Evolutionary conservation across 1,139 yeast species (phyloP), one percentile per base, ranked within the genome.

Genomic region (Pichia sp.): DNA sequence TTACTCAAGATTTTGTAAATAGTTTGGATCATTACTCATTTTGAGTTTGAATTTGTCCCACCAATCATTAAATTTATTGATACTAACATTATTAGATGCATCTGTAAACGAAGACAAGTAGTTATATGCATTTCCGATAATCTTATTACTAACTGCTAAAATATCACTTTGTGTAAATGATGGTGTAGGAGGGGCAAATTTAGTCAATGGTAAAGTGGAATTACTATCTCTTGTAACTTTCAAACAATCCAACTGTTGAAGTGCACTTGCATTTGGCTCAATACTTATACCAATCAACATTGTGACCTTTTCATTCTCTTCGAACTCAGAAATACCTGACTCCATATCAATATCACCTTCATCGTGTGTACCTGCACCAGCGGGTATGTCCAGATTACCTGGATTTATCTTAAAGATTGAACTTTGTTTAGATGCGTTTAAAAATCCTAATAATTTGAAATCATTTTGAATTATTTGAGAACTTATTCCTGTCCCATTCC

Each of bases 31-130:
- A 54, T 82, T 82, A 18, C 79, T 74, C 49, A 92, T 62, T 60
- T 85, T 82, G 15, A 77, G 68, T 64, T 78, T 85, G 68, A 92
- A 94, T 67, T 89, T 92, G 54, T 77, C 82, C 97, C 98, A 90
- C 99, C 99, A 92, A 36, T 79, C 83, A 63, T 92, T 95, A 61
- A 92, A 90, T 42, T 83, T 87, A 61, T 82, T 85, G 65, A 92
- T 86, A 3, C 94, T 87, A 7, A 90, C 96, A 58, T 79, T 85
- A 1, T 95, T 95, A 27, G 76, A 71, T 8, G 69, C 65, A 59
- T 87, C 95, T 15, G 89, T 76, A 62, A 90, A 92, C 24, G 97
- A 86, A 1, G 95, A 81, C 51, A 92, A 68, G 61, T 79, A 92
- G 62, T 92, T 90, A 67, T 90, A 92, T 1, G 97, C 97, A 66